Base-by-base conservation (phyloP, 176 grass and related monocot species). In the Bromus sterilis region DNA sequence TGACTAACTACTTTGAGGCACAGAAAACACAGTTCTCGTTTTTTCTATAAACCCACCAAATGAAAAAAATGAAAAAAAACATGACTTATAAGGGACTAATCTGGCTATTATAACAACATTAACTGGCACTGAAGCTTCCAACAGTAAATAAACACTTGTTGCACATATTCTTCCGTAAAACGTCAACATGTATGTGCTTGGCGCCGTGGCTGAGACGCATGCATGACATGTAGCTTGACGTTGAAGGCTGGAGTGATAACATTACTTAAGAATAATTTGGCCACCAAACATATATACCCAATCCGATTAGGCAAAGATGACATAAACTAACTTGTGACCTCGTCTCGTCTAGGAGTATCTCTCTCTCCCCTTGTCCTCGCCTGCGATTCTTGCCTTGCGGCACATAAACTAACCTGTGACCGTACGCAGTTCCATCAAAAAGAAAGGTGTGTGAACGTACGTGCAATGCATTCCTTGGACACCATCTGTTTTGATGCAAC, bases 201-300 rank as follows among this genome's bases (percentile, higher is more conserved):
- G 21, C 34, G 64, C 46, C 75, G 44, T 76, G 39, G 20, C 41
- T 70, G 18, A 11, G 70, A 69, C 67, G 59, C 59, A 75, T 70
- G 53, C 32, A 15, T 26, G 18, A n/a, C 44, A 65, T 53, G 37
- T 46, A 49, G 32, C 59, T 66, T 74, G 31, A 74, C 23, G 8
- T 83, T 66, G 36, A 82, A 71, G 46, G 43, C 13, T 65, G 15
- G 13, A 10, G 11, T 29, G 56, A 83, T 66, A 83, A 83, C 57
- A 64, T 69, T 82, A 31, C 33, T 83, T 57, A 86, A 73, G 60
- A 71, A 44, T 44, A 16, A 20, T 66, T 88, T 64, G 42, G 57
- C 67, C 75, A 83, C 86, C 86, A 37, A 88, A 79, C 80, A 74
- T 78, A 65, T 65, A 78, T 78, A 78, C 65, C 73, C 30, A 59